Base-by-base conservation (phyloP, 2,329 filamentous ascomycete species). In the Biscogniauxia mediterranea region DNA sequence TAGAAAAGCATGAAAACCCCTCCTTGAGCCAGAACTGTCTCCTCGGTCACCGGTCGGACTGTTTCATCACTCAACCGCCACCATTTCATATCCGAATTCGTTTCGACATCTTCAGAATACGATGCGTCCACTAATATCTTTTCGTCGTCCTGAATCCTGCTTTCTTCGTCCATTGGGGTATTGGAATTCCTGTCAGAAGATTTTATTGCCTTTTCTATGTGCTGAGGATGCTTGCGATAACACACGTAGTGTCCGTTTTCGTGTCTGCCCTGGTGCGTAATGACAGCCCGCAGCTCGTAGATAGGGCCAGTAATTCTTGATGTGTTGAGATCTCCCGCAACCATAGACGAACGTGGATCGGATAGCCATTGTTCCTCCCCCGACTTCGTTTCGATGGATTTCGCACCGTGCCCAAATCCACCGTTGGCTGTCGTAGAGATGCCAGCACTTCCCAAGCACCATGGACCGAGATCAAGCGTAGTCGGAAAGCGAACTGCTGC, bases 1-100 rank as follows among this genome's bases (percentile, higher is more conserved):
- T 98, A 99, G 74, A 98, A 98, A 0, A 98, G 83, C 94, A 99
- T 98, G 73, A 98, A 98, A 0, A 93, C 94, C 1, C 92, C 92
- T 0, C 88, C 88, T 68, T 96, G 89, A 1, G 81, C 83, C 56
- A 95, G 78, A 0, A 96, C 91, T 26, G 84, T 83, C 11, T 88
- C 83, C 73, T 97, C 91, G 20, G 85, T 85, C 23, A 93, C 89
- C 65, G 85, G 82, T 63, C 82, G 85, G 7, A 98, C 93, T 64
- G 90, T 88, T 62, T 97, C 91, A 70, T 98, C 94, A 73, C 94
- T 98, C 26, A 98, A 81, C 17, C 91, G 84, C 89, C 92, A 99
- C 95, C 95, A 98, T 61, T 86, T 84, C 65, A 84, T 79, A 15
- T 79, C 67, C 49, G 53, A 50, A 51, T 64, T 60, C 17, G 64